These are phyloP conservation scores for Maudiozyma turicensis DNA, from an alignment of 805 yeast genomes.

Conservation along the genomic window DNA sequence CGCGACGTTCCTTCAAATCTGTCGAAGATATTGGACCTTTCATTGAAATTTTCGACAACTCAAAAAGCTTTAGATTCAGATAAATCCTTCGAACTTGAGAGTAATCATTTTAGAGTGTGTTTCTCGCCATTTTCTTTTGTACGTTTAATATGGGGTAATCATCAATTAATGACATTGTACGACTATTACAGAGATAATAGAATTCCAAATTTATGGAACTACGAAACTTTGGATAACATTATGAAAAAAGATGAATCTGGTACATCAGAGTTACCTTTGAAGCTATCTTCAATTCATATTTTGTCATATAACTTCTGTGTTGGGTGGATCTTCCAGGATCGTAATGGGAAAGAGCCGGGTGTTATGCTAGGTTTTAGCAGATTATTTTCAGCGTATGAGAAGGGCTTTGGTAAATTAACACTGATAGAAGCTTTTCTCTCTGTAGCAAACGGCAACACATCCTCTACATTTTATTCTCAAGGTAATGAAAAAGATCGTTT, in stretches of 20 bases:
- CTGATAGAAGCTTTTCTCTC: slow-evolving; percentile 62
- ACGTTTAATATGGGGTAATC: slow-evolving; percentile 29
- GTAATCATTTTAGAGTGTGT: slow-evolving; percentile 49
- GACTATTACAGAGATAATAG: slow-evolving; percentile 15
- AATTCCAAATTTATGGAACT: slow-evolving; percentile 6
- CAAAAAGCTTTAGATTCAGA: slow-evolving; percentile 20
- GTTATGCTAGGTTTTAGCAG: slow-evolving; percentile 70
- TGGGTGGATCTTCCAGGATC: slow-evolving; percentile 65
- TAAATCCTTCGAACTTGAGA: slow-evolving; percentile 46
- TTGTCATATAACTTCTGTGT: slow-evolving; percentile 57
- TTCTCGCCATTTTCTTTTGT: slow-evolving; percentile 44
- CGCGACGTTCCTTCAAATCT: slow-evolving; percentile 29
- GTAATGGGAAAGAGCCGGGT: slow-evolving; percentile 45
- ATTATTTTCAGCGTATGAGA: slow-evolving; percentile 55
- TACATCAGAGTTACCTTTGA: slow-evolving; percentile 10
- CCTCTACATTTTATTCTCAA: slow-evolving; percentile 40
- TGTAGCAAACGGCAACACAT: slow-evolving; percentile 51
- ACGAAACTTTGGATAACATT: slow-evolving; percentile 1
- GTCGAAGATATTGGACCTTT: slow-evolving; percentile 39
- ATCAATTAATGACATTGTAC: slow-evolving; percentile 10
- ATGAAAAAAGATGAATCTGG: background rate
- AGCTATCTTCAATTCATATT: slow-evolving; percentile 46
- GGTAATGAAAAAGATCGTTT: slow-evolving; percentile 38
- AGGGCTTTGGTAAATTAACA: slow-evolving; percentile 55
- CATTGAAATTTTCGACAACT: slow-evolving; percentile 34